Evolutionary conservation across 2,329 filamentous ascomycete species (phyloP).

Genomic region (Exserohilum rostratum): DNA sequence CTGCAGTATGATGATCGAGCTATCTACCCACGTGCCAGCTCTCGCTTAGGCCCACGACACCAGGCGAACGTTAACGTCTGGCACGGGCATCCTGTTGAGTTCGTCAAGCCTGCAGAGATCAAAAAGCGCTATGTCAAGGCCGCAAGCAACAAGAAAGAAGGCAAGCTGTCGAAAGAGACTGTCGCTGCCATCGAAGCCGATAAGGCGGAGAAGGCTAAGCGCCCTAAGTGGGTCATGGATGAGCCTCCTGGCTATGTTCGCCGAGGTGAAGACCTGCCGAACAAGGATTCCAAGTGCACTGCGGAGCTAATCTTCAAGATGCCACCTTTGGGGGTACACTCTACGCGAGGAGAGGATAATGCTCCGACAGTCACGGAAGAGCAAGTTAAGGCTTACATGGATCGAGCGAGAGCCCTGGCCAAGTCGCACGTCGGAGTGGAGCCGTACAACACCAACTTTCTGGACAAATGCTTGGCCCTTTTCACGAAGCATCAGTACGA

Average conservation of each 20-base stretch:
- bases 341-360: slow-evolving; percentile 54
- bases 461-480: slow-evolving; percentile 80
- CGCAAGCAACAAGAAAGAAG: slow-evolving; percentile 71
- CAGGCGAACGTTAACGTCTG: slow-evolving; percentile 86
- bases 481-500: slow-evolving; percentile 77
- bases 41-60: slow-evolving; percentile 86
- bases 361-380: slow-evolving; percentile 55
- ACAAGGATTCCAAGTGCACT: slow-evolving; percentile 76
- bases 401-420: slow-evolving; percentile 68
- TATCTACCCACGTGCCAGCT: slow-evolving; percentile 94
- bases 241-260: slow-evolving; percentile 84
- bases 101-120: slow-evolving; percentile 84
- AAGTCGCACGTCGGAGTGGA: slow-evolving; percentile 70
- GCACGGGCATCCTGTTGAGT: slow-evolving; percentile 85
- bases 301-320: slow-evolving; percentile 80
- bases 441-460: slow-evolving; percentile 79
- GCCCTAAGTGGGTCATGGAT: slow-evolving; percentile 93
- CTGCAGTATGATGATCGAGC: slow-evolving; percentile 92
- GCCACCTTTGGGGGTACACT: slow-evolving; percentile 59
- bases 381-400: slow-evolving; percentile 78
- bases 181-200: slow-evolving; percentile 81
- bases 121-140: slow-evolving; percentile 76
- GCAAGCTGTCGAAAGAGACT: slow-evolving; percentile 79
- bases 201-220: slow-evolving; percentile 75
- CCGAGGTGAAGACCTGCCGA: slow-evolving; percentile 78